These are phyloP conservation scores for Cytospora chrysosperma DNA, from an alignment of 2,329 filamentous ascomycete genomes.

Conservation along the genomic window DNA sequence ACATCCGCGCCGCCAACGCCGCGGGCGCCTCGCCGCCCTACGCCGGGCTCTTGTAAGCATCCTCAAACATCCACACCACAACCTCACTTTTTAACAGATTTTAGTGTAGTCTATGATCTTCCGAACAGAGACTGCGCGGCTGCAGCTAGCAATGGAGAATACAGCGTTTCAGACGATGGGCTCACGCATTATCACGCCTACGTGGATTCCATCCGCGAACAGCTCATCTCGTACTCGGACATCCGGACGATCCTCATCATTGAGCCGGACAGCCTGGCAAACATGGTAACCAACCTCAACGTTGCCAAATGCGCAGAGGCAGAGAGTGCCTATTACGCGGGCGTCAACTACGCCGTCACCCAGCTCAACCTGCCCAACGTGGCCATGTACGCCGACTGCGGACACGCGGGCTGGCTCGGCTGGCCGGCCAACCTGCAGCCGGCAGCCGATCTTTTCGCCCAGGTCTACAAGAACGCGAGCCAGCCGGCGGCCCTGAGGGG, in stretches of 20 bases:
- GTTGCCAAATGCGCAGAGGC: slow-evolving; percentile 50
- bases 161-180: slow-evolving; percentile 49
- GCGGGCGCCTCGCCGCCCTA: slow-evolving; percentile 35
- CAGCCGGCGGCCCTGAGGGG: slow-evolving; percentile 51
- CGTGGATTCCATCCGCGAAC: slow-evolving; percentile 48
- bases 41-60: not conserved
- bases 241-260: slow-evolving; percentile 46
- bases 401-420: slow-evolving; percentile 59
- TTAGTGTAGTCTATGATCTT: slow-evolving; percentile 50
- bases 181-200: slow-evolving; percentile 55
- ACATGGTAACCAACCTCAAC: slow-evolving; percentile 56
- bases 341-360: slow-evolving; percentile 51
- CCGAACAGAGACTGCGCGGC: slow-evolving; percentile 59
- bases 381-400: slow-evolving; percentile 60
- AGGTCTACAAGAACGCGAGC: slow-evolving; percentile 50
- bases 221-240: slow-evolving; percentile 44
- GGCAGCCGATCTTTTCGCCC: slow-evolving; percentile 46
- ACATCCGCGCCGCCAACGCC: slow-evolving; percentile 36
- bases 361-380: slow-evolving; percentile 54
- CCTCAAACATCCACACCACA: not conserved
- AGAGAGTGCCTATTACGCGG: slow-evolving; percentile 47
- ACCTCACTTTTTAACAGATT: not conserved
- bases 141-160: slow-evolving; percentile 57
- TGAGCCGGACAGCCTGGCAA: slow-evolving; percentile 58
- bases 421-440: slow-evolving; percentile 54